Evolutionary conservation across 139 green algal genomes (phyloP).

Genomic region (Chlamydomonas eustigma): DNA sequence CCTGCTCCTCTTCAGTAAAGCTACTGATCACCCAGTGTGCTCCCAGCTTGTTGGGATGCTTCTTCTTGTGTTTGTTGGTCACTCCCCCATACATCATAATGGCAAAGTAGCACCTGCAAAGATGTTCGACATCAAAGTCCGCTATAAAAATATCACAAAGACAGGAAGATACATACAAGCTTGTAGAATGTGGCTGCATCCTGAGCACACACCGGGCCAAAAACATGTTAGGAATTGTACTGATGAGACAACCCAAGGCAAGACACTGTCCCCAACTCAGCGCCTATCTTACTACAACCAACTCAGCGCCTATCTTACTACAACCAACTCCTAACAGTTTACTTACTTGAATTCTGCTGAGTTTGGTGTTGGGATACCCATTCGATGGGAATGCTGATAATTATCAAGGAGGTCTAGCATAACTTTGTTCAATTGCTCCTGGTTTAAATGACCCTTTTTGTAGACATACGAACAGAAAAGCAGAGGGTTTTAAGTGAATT

Average conservation of each 20-base stretch:
- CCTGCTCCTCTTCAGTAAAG: constrained; percentile 3
- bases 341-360: constrained; percentile 27
- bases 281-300: no score
- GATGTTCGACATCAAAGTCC: no score
- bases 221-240: no score
- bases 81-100: constrained; percentile 22
- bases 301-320: neutral
- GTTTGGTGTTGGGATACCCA: constrained; percentile 20
- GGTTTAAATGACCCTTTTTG: constrained; percentile 12
- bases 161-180: no score
- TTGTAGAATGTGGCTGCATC: no score
- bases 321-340: neutral
- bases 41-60: constrained; percentile 23
- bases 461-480: no score
- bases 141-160: no score
- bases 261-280: no score
- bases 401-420: constrained; percentile 18
- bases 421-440: constrained; percentile 30
- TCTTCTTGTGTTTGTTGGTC: constrained; percentile 19
- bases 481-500: no score
- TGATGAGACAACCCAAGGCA: no score
- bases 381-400: neutral
- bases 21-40: neutral
- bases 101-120: constrained; percentile 28
- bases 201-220: no score